phyloP scores from a whole-genome alignment of 805 yeast species.

The Candida schatavii region DNA sequence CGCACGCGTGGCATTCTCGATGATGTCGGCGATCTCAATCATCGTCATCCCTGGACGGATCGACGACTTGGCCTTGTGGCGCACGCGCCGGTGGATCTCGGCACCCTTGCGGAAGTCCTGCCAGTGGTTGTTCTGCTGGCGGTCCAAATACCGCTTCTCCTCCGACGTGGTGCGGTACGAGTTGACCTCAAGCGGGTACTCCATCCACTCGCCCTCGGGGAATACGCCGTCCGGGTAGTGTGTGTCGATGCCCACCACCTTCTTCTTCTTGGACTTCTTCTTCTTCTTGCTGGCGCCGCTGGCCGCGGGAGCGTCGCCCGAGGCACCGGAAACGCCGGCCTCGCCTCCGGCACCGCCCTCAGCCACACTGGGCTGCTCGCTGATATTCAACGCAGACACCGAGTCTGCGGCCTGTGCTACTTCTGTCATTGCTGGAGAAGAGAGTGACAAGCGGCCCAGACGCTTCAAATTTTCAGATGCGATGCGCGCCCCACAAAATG shows the following conservation, averaged over 20 bases:
- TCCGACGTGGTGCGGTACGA: slow-evolving; percentile 77
- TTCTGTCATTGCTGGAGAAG: slow-evolving; percentile 11
- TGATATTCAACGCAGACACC: slow-evolving; percentile 10
- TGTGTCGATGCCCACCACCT: slow-evolving; percentile 60
- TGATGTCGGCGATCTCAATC: slow-evolving; percentile 83
- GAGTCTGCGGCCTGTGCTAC: slow-evolving; percentile 10
- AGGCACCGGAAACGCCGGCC: slow-evolving; percentile 8
- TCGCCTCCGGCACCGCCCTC: slow-evolving; percentile 6
- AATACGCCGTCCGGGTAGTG: slow-evolving; percentile 68
- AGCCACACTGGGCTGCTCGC: no score
- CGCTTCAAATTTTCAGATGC: no score
- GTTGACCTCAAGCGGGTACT: slow-evolving; percentile 65
- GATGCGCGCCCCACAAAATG: no score
- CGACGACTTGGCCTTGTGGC: slow-evolving; percentile 69
- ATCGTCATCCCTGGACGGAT: slow-evolving; percentile 91
- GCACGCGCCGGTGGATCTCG: slow-evolving; percentile 89
- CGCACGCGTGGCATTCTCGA: slow-evolving; percentile 80
- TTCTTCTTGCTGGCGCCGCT: slow-evolving; percentile 28
- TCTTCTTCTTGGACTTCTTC: slow-evolving; percentile 51
- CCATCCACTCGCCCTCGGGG: slow-evolving; percentile 88
- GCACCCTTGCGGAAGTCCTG: slow-evolving; percentile 94
- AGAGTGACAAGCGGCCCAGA: no score
- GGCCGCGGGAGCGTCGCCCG: slow-evolving; percentile 10
- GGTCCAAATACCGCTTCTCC: slow-evolving; percentile 76
- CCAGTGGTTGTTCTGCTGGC: slow-evolving; percentile 61